Base-by-base conservation (phyloP, 495 filamentous ascomycete species). In the Aspergillus ellipticus region DNA sequence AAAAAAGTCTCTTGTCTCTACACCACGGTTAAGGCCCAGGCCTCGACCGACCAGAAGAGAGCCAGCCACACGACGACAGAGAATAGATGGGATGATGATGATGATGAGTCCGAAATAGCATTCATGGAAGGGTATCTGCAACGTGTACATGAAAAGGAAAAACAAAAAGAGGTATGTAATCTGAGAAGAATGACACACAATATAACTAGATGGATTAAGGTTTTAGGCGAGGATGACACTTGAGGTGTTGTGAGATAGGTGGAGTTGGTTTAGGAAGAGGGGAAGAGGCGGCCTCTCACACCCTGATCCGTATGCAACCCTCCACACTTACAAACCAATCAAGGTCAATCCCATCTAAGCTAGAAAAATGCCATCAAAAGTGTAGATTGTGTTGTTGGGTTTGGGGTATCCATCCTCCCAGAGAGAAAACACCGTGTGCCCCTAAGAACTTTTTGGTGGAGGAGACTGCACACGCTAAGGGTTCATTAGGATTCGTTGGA, bases 41-140 rank as follows among this genome's bases (percentile, higher is more conserved):
- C 24, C 24, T n/a, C 3, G 24, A 7, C 24, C 24, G 24, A 28
- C 24, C n/a, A n/a, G 2, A 7, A 33, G 31, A 9, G 6, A 33
- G 31, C 2, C 31, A 33, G 13, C 31, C 13, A 33, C 31, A 33
- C 13, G 28, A 15, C 13, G 33, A 35, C 13, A n/a, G n/a, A 4
- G n/a, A 13, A 13, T 39, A 66, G 58, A 59, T 60, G 66, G n/a
- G n/a, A n/a, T n/a, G n/a, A n/a, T n/a, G n/a, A n/a, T n/a, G n/a
- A n/a, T n/a, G n/a, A n/a, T n/a, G n/a, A n/a, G n/a, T 72, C 16
- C 59, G 61, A 76, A 76, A 73, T 74, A 54, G 71, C 69, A 76
- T 76, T 76, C 73, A 76, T 71, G 73, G 19, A 26, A 8, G 43
- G 73, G 73, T 76, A 76, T 76, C 73, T 76, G 73, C 71, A 59